These are phyloP conservation scores for Hymenoscyphus linearis DNA, from an alignment of 2,329 filamentous ascomycete genomes.

Conservation along the genomic window DNA sequence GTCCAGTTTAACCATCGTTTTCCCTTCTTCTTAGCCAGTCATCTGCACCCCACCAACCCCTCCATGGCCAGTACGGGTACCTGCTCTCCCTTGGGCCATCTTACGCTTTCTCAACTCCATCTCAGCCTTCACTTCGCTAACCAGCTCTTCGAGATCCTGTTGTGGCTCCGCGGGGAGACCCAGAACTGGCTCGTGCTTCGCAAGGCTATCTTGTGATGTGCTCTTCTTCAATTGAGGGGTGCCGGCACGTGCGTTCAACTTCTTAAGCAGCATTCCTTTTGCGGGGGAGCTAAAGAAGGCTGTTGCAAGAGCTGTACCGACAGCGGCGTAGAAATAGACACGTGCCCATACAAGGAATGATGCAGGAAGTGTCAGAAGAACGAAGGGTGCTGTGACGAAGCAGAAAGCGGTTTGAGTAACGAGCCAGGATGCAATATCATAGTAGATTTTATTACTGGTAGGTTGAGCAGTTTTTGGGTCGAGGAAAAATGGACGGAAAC, in stretches of 20 bases:
- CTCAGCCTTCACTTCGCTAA: conserved; percentile 46
- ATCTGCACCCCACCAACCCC: background rate
- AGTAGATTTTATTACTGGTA: conserved; percentile 72
- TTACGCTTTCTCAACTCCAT: conserved; percentile 35
- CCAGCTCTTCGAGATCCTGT: conserved; percentile 62
- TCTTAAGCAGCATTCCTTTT: conserved; percentile 53
- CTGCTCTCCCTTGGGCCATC: conserved; percentile 5
- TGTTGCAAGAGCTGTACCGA: conserved; percentile 60
- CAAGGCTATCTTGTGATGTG: conserved; percentile 53
- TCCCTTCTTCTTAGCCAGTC: background rate
- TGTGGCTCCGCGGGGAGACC: conserved; percentile 74
- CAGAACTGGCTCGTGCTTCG: conserved; percentile 57
- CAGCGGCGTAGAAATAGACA: conserved; percentile 81
- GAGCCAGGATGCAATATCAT: conserved; percentile 72
- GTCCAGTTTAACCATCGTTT: background rate
- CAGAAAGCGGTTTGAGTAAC: conserved; percentile 77
- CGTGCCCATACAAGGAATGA: conserved; percentile 74
- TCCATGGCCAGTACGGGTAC: conserved; percentile 3
- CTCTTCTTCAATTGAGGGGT: conserved; percentile 41
- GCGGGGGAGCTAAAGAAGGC: conserved; percentile 76
- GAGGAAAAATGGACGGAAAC: conserved; percentile 89
- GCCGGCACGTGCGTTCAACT: conserved; percentile 52
- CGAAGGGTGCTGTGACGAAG: conserved; percentile 79
- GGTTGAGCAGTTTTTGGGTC: conserved; percentile 67
- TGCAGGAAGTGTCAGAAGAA: conserved; percentile 67